Conservation (phyloP, 192 early-diverging fungal species). For the Haplosporangium gracile region DNA sequence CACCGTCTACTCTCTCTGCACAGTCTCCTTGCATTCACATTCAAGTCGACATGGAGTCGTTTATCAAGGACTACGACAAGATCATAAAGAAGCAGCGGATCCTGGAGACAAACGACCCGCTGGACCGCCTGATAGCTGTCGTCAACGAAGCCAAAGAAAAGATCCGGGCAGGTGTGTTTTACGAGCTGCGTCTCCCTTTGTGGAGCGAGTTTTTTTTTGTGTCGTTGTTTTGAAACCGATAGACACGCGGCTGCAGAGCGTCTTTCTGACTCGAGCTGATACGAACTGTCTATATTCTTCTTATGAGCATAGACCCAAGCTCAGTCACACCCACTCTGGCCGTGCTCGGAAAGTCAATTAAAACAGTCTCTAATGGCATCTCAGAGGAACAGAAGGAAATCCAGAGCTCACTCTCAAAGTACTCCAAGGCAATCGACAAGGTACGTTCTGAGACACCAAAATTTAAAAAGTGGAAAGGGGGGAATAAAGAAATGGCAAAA, state of each 20-base stretch:
- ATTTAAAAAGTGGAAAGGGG: slow-evolving; percentile 32
- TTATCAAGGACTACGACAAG: slow-evolving; percentile 75
- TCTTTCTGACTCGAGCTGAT: not conserved
- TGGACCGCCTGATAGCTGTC: slow-evolving; percentile 62
- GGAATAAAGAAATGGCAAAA: not conserved
- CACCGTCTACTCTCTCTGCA: not conserved
- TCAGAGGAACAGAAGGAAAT: slow-evolving; percentile 75
- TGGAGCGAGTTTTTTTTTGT: not conserved
- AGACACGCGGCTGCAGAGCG: not conserved
- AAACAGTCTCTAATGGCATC: slow-evolving; percentile 45
- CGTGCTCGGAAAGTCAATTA: slow-evolving; percentile 37
- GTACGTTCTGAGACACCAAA: slow-evolving; percentile 27
- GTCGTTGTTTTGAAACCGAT: not conserved
- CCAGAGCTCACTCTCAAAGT: slow-evolving; percentile 70
- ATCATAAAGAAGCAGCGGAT: slow-evolving; percentile 73
- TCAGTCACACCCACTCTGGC: slow-evolving; percentile 13
- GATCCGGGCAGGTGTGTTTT: slow-evolving; percentile 40
- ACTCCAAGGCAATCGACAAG: slow-evolving; percentile 83
- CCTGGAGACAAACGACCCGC: slow-evolving; percentile 57
- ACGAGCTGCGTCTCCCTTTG: not conserved
- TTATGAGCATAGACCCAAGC: slow-evolving; percentile 30
- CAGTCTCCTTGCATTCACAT: not conserved
- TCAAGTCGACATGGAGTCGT: slow-evolving; percentile 67
- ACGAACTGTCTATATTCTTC: slow-evolving; percentile 3
- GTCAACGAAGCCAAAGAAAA: slow-evolving; percentile 60